Evolutionary conservation across 768 basidiomycete genomes (phyloP).

Genomic region (Clavulina sp.): DNA sequence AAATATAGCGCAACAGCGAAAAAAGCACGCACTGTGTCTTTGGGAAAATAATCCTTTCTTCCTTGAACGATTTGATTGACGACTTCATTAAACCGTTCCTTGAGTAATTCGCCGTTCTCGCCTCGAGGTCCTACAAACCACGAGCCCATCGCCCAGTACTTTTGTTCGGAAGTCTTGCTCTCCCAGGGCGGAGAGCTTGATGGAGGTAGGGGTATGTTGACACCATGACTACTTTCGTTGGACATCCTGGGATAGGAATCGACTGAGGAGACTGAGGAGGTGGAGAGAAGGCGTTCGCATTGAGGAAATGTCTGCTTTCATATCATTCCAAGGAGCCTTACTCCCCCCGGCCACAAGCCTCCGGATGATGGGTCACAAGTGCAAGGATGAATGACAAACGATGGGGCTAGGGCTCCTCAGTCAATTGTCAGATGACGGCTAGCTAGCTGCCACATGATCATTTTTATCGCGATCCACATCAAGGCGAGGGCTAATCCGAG

Average conservation of each 20-base stretch:
- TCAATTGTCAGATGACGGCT: no score
- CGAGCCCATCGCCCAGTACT: slow-evolving; percentile 18
- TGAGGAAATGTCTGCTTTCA: no score
- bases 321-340: no score
- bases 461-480: no score
- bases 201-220: neutral
- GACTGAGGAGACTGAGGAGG: neutral
- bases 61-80: slow-evolving; percentile 15
- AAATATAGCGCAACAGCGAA: no score
- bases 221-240: neutral
- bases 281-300: no score
- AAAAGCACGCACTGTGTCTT: slow-evolving; percentile 20
- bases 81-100: slow-evolving; percentile 15
- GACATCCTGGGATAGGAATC: neutral
- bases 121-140: slow-evolving; percentile 26
- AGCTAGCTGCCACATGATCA: no score
- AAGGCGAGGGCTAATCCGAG: no score
- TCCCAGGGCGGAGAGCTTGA: neutral
- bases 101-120: slow-evolving; percentile 21
- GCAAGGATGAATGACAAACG: no score
- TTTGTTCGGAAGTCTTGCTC: neutral
- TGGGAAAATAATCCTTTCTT: slow-evolving; percentile 17
- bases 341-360: no score
- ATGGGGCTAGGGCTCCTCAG: no score
- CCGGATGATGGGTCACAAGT: no score